phyloP scores from a whole-genome alignment of 352 stramenopile species.

The Globisporangium takayamanum region DNA sequence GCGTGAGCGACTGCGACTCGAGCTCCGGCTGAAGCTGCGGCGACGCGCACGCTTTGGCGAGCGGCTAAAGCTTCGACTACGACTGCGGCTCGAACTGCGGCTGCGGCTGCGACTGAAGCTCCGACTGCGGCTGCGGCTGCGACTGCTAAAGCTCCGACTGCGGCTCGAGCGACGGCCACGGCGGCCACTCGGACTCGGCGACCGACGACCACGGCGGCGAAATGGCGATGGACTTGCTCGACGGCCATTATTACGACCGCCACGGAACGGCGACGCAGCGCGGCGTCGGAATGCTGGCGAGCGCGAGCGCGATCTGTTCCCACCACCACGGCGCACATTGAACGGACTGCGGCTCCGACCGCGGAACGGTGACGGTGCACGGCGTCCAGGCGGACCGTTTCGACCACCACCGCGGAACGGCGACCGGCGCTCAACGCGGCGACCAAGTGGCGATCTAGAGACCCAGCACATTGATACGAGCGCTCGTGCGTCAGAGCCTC shows the following conservation, averaged over 20 bases:
- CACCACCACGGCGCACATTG: conserved; percentile 14
- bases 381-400: conserved; percentile 12
- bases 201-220: conserved; percentile 6
- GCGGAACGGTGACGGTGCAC: conserved; percentile 40
- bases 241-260: conserved; percentile 17
- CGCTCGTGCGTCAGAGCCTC: background rate
- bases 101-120: background rate
- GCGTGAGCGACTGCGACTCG: too few species aligned
- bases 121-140: conserved; percentile 16
- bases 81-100: background rate
- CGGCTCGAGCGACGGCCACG: conserved; percentile 13
- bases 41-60: background rate
- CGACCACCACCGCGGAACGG: conserved; percentile 18
- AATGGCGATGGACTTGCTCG: conserved; percentile 11
- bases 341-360: conserved; percentile 34
- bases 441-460: conserved; percentile 3
- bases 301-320: conserved; percentile 22
- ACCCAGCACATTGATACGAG: background rate
- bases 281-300: conserved; percentile 39
- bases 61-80: background rate
- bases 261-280: conserved; percentile 29
- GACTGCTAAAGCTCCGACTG: conserved; percentile 14
- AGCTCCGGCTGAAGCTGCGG: background rate
- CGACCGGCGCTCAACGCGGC: conserved; percentile 12
- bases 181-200: conserved; percentile 10